These are phyloP conservation scores for Salpingoeca rosetta DNA, from an alignment of 78 protist genomes.

Conservation along the genomic window DNA sequence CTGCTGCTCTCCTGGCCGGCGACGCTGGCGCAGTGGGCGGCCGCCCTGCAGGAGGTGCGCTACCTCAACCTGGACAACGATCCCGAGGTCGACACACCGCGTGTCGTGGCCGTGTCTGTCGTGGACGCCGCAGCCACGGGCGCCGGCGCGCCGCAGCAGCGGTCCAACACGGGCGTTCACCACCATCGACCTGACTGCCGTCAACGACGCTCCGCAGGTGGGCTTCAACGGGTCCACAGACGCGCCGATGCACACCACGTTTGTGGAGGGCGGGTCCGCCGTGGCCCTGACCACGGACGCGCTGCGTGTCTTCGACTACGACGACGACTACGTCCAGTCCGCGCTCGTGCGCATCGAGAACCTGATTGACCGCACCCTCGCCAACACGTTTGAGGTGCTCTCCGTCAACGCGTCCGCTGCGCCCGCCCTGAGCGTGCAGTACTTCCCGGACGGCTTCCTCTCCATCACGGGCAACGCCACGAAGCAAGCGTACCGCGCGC, in stretches of 20 bases:
- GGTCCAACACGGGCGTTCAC: neutral
- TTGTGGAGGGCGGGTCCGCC: too few species aligned
- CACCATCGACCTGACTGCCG: neutral
- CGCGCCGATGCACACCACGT: too few species aligned
- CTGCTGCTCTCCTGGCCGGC: neutral
- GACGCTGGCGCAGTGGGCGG: neutral
- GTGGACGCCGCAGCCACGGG: neutral
- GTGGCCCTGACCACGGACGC: neutral
- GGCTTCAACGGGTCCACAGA: too few species aligned
- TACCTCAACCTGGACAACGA: neutral
- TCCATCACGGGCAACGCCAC: neutral
- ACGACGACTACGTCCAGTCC: neutral
- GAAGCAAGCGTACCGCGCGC: neutral
- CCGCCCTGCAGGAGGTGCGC: neutral
- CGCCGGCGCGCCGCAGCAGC: neutral
- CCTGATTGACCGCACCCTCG: neutral
- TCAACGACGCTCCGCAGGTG: constrained; percentile 5
- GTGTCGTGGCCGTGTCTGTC: neutral
- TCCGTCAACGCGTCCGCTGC: neutral
- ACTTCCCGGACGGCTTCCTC: neutral
- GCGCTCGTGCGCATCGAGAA: neutral
- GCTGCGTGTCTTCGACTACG: too few species aligned
- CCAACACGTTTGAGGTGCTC: too few species aligned
- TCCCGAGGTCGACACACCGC: neutral
- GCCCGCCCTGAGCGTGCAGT: neutral